Percentiles rank a stretch among this genome's conserved stretches.
phyloP scores from a whole-genome alignment of 169 alveolate species.

The Theileria luwenshuni region DNA sequence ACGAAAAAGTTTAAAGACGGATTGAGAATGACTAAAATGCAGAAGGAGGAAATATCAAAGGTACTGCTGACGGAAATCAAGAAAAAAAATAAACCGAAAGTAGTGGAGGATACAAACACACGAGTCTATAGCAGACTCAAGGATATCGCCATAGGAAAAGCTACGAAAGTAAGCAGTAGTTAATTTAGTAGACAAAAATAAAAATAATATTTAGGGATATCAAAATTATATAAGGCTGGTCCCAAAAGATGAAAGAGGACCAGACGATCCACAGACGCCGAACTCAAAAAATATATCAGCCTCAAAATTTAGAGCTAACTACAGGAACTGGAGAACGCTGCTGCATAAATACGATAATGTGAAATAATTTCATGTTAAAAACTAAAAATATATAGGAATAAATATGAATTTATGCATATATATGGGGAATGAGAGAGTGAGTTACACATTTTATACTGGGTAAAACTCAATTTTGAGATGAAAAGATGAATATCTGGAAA shows the following conservation, averaged over 20 bases:
- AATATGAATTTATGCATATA: no score
- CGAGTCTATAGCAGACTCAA: conserved; percentile 73
- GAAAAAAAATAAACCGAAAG: conserved; percentile 41
- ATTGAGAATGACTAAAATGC: conserved; percentile 27
- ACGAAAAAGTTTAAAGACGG: conserved; percentile 66
- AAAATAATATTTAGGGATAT: conserved; percentile 58
- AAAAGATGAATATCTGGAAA: conserved; percentile 1
- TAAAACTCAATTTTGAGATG: neutral
- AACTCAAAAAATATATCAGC: conserved; percentile 71
- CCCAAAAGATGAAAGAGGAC: conserved; percentile 71
- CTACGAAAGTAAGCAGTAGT: conserved; percentile 66
- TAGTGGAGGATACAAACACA: conserved; percentile 53
- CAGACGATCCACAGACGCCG: conserved; percentile 80
- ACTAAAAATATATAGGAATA: no score
- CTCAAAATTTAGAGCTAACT: conserved; percentile 74
- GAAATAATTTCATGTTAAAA: conserved; percentile 17
- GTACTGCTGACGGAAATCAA: conserved; percentile 65
- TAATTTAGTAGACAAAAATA: neutral
- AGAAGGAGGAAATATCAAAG: conserved; percentile 44
- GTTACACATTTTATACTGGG: neutral
- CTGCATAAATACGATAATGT: conserved; percentile 74
- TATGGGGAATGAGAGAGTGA: no score
- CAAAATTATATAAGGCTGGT: conserved; percentile 75
- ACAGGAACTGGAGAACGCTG: conserved; percentile 74
- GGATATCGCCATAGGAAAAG: conserved; percentile 79